A percentile compares a stretch with the other conserved stretches of the same genome.
phyloP scores from a whole-genome alignment of 805 yeast genomes.

The Pichia occidentalis region DNA sequence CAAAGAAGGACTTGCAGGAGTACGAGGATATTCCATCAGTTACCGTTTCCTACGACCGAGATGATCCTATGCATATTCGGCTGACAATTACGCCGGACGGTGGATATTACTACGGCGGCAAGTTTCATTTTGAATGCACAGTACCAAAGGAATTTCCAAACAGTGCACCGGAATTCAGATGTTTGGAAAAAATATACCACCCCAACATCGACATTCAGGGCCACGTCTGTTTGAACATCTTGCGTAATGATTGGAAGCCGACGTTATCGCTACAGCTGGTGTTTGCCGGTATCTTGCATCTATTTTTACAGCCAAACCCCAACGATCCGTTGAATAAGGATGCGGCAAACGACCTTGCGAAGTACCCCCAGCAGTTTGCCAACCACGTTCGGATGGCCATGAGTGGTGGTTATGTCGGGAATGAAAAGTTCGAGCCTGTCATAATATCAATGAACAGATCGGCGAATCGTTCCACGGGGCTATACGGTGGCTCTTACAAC shows the following conservation, averaged over 20 bases:
- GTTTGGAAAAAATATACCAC: constrained; percentile 71
- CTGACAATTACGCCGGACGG: constrained; percentile 58
- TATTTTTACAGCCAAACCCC: constrained; percentile 86
- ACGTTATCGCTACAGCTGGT: constrained; percentile 77
- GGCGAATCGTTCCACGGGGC: too few relatives aligned
- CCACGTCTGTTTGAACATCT: constrained; percentile 82
- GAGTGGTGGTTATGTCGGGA: constrained; percentile 63
- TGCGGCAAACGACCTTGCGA: constrained; percentile 61
- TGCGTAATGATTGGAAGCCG: constrained; percentile 96
- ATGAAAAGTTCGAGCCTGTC: constrained; percentile 59
- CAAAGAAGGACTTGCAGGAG: constrained; percentile 71
- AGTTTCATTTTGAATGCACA: constrained; percentile 59
- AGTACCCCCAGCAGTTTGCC: constrained; percentile 43
- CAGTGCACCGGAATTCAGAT: constrained; percentile 81
- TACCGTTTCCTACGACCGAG: constrained; percentile 35
- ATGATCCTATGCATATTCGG: constrained; percentile 55
- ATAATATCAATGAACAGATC: constrained; percentile 11
- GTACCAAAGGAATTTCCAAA: constrained; percentile 78
- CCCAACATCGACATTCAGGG: constrained; percentile 92
- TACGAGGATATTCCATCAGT: constrained; percentile 44
- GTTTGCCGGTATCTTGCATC: constrained; percentile 75
- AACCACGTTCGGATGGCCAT: constrained; percentile 54
- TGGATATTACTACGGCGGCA: constrained; percentile 66
- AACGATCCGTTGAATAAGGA: constrained; percentile 87
- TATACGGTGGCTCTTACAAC: too few relatives aligned